Base-by-base conservation (phyloP, 139 green algal genomes). In the Desmodesmus armatus region DNA sequence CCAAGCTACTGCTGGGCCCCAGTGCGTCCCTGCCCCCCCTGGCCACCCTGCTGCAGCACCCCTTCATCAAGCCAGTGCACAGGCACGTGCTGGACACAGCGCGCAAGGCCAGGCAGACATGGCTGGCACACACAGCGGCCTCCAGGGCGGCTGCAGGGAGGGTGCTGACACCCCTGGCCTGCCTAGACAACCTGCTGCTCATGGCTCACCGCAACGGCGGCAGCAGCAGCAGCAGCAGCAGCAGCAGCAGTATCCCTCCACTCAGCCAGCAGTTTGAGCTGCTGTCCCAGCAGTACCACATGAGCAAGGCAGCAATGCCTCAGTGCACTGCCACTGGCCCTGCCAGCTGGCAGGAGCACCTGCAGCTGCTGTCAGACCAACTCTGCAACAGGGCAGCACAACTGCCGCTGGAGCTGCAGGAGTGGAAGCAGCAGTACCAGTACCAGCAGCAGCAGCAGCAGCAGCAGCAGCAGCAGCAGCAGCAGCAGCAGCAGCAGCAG, bases 371-470 rank as follows among this genome's bases (percentile, higher is more conserved):
- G 21, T 25, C 13, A 21, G 39, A 33, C 29, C 21, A 29, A 17
- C 29, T 70, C n/a, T 13, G 21, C 21, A 1, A 5, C 62, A 25
- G 1, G 5, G 29, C 11, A 25, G 25, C 29, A 39, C n/a, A 31
- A 43, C 27, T 39, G 27, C 62, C 37, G 29, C 29, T 25, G 62
- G n/a, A 70, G 11, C 62, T 39, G n/a, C 62, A 70, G 29, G 5
- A 33, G 62, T 29, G 6, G 62, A 6, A 41, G 29, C 29, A 40
- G 29, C 29, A 55, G 9, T 21, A 55, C 47, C 47, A 55, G 47
- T 21, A 55, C 62, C 62, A 70, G 29, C 62, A 70, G 62, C 29
- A 39, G 11, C 62, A 70, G 62, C 62, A 65, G 70, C 41, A 55
- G 70, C 70, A 39, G 70, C 41, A 62, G 41, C 25, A 58, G 41